These are phyloP conservation scores for Termitomyces sp. DNA, from an alignment of 768 basidiomycete species.

Conservation along the genomic window DNA sequence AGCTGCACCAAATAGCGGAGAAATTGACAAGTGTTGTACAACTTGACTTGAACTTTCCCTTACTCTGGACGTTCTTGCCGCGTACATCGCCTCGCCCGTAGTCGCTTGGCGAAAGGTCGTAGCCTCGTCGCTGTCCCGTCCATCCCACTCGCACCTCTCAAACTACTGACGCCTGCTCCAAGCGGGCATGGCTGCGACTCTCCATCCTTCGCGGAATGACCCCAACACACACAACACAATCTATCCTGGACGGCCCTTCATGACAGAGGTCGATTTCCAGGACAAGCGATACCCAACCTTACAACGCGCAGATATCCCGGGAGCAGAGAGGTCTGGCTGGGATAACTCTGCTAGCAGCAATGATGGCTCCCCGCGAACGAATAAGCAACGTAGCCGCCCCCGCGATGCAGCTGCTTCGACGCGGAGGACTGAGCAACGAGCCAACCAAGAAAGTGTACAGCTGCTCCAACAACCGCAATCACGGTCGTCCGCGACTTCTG, in stretches of 20 bases:
- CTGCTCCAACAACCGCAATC: slow-evolving; percentile 15
- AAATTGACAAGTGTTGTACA: slow-evolving; percentile 13
- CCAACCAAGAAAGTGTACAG: slow-evolving; percentile 14
- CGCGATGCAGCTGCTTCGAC: slow-evolving; percentile 14
- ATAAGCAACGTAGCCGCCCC: slow-evolving; percentile 12
- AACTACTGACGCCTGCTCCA: slow-evolving; percentile 9
- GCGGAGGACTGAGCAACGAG: slow-evolving; percentile 19
- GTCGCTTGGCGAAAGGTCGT: neutral
- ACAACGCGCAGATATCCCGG: slow-evolving; percentile 22
- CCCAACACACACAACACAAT: slow-evolving; percentile 29
- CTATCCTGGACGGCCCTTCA: slow-evolving; percentile 45
- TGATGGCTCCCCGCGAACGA: slow-evolving; percentile 9
- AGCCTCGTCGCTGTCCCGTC: neutral
- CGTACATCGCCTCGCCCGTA: neutral
- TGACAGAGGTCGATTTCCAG: slow-evolving; percentile 57
- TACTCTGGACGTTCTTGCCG: neutral
- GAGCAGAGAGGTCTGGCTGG: slow-evolving; percentile 23
- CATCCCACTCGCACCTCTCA: slow-evolving; percentile 12
- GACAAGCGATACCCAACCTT: slow-evolving; percentile 51
- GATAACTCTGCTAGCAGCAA: slow-evolving; percentile 14
- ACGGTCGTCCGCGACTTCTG: slow-evolving; percentile 20
- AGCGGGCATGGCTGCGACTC: slow-evolving; percentile 41
- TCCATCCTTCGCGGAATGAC: slow-evolving; percentile 41
- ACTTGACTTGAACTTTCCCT: neutral
- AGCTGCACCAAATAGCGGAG: slow-evolving; percentile 11